These are phyloP conservation scores for Phyllosticta paracitricarpa DNA, from an alignment of 2,329 filamentous ascomycete species.

Conservation along the genomic window DNA sequence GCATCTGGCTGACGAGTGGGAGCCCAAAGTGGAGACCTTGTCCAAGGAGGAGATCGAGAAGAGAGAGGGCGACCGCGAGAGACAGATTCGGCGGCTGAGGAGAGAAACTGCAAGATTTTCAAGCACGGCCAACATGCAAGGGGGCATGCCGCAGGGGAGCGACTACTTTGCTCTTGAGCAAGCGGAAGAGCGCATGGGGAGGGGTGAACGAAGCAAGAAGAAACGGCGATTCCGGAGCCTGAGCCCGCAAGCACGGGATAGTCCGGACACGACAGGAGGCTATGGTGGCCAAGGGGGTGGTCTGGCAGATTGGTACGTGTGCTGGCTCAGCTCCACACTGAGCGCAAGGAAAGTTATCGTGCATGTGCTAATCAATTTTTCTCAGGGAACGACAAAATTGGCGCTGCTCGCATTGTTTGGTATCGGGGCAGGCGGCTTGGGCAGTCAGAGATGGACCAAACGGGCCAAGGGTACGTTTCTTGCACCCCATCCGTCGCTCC, in stretches of 20 bases:
- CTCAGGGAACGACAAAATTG: conserved; percentile 65
- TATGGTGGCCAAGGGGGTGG: conserved; percentile 59
- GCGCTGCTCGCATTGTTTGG: conserved; percentile 78
- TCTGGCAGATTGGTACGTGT: conserved; percentile 33
- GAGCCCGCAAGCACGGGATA: conserved; percentile 72
- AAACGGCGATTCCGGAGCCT: conserved; percentile 85
- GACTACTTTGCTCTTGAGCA: conserved; percentile 51
- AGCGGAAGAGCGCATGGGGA: conserved; percentile 72
- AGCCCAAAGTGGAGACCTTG: conserved; percentile 47
- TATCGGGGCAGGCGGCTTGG: conserved; percentile 89
- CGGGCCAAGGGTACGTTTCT: conserved; percentile 62
- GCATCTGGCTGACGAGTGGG: conserved; percentile 54
- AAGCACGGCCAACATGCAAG: conserved; percentile 70
- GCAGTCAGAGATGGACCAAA: conserved; percentile 84
- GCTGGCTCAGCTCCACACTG: not conserved
- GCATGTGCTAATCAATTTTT: conserved; percentile 9
- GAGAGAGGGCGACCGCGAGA: conserved; percentile 84
- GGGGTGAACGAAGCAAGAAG: conserved; percentile 89
- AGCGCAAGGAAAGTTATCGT: not conserved
- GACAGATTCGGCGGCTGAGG: conserved; percentile 75
- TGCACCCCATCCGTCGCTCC: not conserved
- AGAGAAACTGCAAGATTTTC: conserved; percentile 90
- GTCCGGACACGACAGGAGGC: conserved; percentile 59
- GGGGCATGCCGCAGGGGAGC: conserved; percentile 54
- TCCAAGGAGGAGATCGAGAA: conserved; percentile 97